Conservation (phyloP, 208 protist genomes). For the Giardia duodenalis region DNA sequence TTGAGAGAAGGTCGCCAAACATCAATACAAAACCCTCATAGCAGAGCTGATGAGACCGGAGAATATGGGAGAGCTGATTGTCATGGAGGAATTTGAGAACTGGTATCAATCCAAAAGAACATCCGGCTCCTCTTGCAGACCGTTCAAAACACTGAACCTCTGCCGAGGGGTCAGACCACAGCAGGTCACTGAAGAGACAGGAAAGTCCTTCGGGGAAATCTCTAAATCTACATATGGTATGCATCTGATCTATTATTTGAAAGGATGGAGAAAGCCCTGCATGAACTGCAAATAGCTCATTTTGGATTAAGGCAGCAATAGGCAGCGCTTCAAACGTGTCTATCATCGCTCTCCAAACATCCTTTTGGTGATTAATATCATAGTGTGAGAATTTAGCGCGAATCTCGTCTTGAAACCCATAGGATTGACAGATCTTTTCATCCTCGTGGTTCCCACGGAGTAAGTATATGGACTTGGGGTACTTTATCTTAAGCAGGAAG, state of each 20-base stretch:
- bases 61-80: conserved; percentile 58
- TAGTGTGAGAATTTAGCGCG: conserved; percentile 28
- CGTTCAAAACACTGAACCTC: conserved; percentile 12
- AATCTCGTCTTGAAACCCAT: conserved; percentile 42
- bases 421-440: conserved; percentile 12
- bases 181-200: conserved; percentile 30
- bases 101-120: conserved; percentile 56
- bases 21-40: conserved; percentile 60
- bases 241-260: conserved; percentile 31
- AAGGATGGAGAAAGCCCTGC: conserved; percentile 38
- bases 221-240: conserved; percentile 25
- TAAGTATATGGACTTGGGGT: conserved; percentile 36
- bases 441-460: conserved; percentile 47
- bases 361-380: not conserved
- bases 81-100: conserved; percentile 54
- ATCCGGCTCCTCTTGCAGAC: conserved; percentile 53
- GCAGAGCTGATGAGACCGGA: conserved; percentile 62
- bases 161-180: conserved; percentile 34
- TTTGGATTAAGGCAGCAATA: not conserved
- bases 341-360: conserved; percentile 30
- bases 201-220: conserved; percentile 37
- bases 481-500: conserved; percentile 55
- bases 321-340: conserved; percentile 33
- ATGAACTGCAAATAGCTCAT: conserved; percentile 31
- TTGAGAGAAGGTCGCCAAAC: conserved; percentile 56